Conservation (phyloP, 805 yeast species). For the Wickerhamiella bombiphila region DNA sequence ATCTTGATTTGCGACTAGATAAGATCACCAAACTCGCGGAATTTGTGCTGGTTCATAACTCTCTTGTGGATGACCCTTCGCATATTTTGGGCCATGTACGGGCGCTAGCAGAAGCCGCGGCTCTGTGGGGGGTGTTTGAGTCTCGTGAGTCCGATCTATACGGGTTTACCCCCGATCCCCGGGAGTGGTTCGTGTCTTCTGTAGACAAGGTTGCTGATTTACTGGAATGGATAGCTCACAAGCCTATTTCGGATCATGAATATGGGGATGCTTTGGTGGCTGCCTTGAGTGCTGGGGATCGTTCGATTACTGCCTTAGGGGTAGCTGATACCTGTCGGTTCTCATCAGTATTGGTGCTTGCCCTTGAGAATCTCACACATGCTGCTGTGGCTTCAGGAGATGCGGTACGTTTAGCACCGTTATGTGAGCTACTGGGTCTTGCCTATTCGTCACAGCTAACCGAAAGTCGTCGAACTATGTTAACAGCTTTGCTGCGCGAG, state of each 20-base stretch:
- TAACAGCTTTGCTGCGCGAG: constrained; percentile 31
- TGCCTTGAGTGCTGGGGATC: constrained; percentile 2
- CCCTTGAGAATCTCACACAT: constrained; percentile 10
- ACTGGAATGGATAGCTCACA: not conserved
- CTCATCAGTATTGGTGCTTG: constrained; percentile 1
- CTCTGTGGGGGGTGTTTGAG: not conserved
- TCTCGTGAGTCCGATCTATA: constrained; percentile 1
- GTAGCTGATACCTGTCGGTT: not conserved
- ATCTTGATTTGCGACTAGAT: constrained; percentile 35
- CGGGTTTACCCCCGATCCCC: not conserved
- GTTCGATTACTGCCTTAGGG: not conserved
- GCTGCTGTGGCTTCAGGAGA: constrained; percentile 12
- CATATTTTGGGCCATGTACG: not conserved
- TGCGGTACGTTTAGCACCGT: constrained; percentile 21
- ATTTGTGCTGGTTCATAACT: constrained; percentile 26
- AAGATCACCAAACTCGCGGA: constrained; percentile 32
- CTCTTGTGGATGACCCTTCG: constrained; percentile 17
- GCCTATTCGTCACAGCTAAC: constrained; percentile 14
- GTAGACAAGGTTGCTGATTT: not conserved
- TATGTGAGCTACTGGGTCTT: constrained; percentile 32
- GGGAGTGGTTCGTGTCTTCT: not conserved
- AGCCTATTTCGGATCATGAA: constrained; percentile 4
- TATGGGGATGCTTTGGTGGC: constrained; percentile 11
- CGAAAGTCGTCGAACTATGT: constrained; percentile 8
- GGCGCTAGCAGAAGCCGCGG: not conserved